Conservation (phyloP, 768 basidiomycete genomes). For the Kondoa subrosea region DNA sequence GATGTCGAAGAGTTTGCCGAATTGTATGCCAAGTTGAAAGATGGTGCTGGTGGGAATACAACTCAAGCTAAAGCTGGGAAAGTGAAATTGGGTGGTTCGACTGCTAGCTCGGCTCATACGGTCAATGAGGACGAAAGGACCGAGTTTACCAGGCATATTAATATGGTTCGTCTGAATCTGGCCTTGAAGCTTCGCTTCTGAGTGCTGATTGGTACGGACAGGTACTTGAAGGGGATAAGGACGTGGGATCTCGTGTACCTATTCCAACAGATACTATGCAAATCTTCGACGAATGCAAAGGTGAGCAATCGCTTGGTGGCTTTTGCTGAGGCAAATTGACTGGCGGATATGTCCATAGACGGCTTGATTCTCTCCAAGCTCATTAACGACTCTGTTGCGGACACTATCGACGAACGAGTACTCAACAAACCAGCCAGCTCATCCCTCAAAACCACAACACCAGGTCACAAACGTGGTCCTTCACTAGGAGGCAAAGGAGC, state of each 20-base stretch:
- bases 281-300: slow-evolving; percentile 83
- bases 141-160: slow-evolving; percentile 98
- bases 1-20: slow-evolving; percentile 98
- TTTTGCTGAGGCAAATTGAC: not conserved
- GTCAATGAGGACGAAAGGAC: slow-evolving; percentile 44
- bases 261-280: slow-evolving; percentile 97
- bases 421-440: slow-evolving; percentile 74
- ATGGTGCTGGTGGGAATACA: slow-evolving; percentile 8
- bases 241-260: slow-evolving; percentile 63
- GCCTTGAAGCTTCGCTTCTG: not conserved
- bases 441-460: slow-evolving; percentile 17
- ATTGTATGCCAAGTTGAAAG: slow-evolving; percentile 61
- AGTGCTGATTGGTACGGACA: slow-evolving; percentile 29
- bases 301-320: too few relatives aligned
- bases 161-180: slow-evolving; percentile 60
- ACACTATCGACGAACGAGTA: slow-evolving; percentile 96
- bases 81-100: slow-evolving; percentile 24
- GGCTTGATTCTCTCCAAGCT: slow-evolving; percentile 94
- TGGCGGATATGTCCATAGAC: slow-evolving; percentile 38
- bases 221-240: slow-evolving; percentile 81
- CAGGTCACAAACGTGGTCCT: slow-evolving; percentile 24
- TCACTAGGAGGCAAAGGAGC: slow-evolving; percentile 20
- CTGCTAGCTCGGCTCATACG: slow-evolving; percentile 33
- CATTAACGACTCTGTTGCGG: slow-evolving; percentile 97
- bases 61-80: slow-evolving; percentile 18